A percentile compares a stretch with the other conserved stretches of the same genome.
Evolutionary conservation across 2,329 filamentous ascomycete genomes (phyloP).

Genomic region (Immersiporthe knoxdaviesiana): DNA sequence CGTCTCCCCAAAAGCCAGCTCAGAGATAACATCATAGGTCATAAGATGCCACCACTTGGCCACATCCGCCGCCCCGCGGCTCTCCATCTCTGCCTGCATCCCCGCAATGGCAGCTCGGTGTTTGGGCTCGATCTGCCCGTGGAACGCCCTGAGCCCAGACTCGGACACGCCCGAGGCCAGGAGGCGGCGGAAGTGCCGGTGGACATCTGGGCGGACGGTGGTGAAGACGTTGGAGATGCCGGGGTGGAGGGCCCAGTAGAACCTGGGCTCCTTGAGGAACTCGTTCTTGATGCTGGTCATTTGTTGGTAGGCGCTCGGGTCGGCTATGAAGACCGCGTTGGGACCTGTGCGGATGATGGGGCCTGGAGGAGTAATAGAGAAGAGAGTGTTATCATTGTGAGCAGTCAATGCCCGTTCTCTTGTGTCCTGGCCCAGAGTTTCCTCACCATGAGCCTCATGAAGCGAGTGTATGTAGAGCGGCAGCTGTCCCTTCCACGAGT

Average conservation of each 20-base stretch:
- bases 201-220: conserved; percentile 43
- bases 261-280: conserved; percentile 36
- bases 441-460: conserved; percentile 34
- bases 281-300: conserved; percentile 38
- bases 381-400: neutral
- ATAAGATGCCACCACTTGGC: conserved; percentile 59
- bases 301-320: conserved; percentile 32
- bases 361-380: neutral
- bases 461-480: conserved; percentile 34
- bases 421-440: neutral
- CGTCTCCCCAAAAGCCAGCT: conserved; percentile 58
- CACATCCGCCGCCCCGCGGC: conserved; percentile 46
- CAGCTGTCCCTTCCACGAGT: conserved; percentile 26
- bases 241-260: conserved; percentile 32
- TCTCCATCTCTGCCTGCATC: conserved; percentile 48
- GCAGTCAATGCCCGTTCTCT: too few species aligned
- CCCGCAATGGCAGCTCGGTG: conserved; percentile 45
- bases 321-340: conserved; percentile 34
- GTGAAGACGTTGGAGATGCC: conserved; percentile 43
- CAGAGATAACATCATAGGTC: conserved; percentile 56
- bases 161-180: conserved; percentile 47
- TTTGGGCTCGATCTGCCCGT: conserved; percentile 41
- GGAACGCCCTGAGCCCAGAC: conserved; percentile 38
- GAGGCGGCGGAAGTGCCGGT: conserved; percentile 46
- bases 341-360: conserved; percentile 34